phyloP scores from a whole-genome alignment of 2,329 filamentous ascomycete species.

The Colletotrichum sp. region DNA sequence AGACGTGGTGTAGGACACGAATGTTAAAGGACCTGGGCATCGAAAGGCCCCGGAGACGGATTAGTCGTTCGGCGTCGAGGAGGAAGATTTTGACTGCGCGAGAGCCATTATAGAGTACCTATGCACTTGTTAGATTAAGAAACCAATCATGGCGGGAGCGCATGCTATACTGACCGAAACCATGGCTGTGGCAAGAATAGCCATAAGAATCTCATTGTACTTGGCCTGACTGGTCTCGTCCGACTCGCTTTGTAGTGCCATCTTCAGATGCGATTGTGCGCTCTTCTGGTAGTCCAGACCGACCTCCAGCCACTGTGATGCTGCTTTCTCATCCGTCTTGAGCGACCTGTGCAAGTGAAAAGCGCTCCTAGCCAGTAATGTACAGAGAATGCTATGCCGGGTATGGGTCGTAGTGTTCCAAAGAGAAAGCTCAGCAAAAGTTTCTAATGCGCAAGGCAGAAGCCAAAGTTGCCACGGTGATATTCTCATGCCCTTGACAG shows the following conservation, averaged over 20 bases:
- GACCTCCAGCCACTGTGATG: conserved; percentile 32
- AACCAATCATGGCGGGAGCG: background rate
- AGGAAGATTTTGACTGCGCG: conserved; percentile 25
- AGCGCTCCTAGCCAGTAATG: conserved; percentile 45
- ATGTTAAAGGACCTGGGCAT: conserved; percentile 44
- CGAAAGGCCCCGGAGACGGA: conserved; percentile 41
- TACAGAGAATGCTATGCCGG: conserved; percentile 41
- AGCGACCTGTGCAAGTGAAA: conserved; percentile 37
- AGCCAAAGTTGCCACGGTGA: conserved; percentile 50
- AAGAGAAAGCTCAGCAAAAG: conserved; percentile 44
- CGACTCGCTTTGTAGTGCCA: conserved; percentile 37
- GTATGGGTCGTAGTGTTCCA: conserved; percentile 43
- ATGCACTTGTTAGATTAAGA: background rate
- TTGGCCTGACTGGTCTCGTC: conserved; percentile 38
- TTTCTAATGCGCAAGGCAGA: conserved; percentile 44
- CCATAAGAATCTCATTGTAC: conserved; percentile 50
- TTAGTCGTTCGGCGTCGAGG: conserved; percentile 48
- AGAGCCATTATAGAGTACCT: conserved; percentile 13
- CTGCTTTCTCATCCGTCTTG: background rate
- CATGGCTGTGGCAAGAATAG: conserved; percentile 37
- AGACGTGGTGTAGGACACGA: conserved; percentile 51
- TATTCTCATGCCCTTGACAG: conserved; percentile 35
- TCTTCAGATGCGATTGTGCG: conserved; percentile 35
- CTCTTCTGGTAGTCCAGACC: conserved; percentile 31
- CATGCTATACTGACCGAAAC: conserved; percentile 17